Percentiles rank a stretch among this genome's conserved stretches.
Conservation (phyloP, 2,329 filamentous ascomycete species). For the Chaetothyriales sp. region DNA sequence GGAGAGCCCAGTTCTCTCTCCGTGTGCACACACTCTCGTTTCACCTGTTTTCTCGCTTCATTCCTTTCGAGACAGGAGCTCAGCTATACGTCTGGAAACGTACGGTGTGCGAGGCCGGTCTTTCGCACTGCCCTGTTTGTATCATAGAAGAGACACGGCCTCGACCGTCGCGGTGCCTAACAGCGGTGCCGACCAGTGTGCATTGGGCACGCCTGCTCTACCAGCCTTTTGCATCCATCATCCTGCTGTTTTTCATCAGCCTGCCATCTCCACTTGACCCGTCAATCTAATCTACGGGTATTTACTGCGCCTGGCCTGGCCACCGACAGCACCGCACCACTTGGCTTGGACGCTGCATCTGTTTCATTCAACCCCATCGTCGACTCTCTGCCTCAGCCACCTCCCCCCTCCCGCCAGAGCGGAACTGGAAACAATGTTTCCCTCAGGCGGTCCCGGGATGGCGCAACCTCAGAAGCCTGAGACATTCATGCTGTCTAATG, state of each 20-base stretch:
- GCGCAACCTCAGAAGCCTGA: slow-evolving; percentile 89
- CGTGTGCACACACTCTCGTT: slow-evolving; percentile 20
- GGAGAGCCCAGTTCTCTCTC: slow-evolving; percentile 19
- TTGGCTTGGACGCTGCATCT: background rate
- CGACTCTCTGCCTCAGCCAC: slow-evolving; percentile 15
- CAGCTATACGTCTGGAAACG: slow-evolving; percentile 14
- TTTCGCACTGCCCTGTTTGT: slow-evolving; percentile 17
- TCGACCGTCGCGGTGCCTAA: background rate
- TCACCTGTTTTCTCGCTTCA: slow-evolving; percentile 16
- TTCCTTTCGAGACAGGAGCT: slow-evolving; percentile 15
- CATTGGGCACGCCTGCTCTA: background rate
- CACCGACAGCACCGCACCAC: background rate
- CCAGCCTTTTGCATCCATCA: background rate
- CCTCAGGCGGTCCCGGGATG: slow-evolving; percentile 69
- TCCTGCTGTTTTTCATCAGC: background rate
- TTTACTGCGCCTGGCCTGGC: background rate
- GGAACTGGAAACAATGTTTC: slow-evolving; percentile 47
- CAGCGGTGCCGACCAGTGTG: background rate
- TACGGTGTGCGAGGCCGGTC: slow-evolving; percentile 18
- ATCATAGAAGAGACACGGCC: slow-evolving; percentile 9
- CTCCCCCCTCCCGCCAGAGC: too few species aligned
- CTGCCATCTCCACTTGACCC: background rate
- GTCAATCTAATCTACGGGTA: background rate
- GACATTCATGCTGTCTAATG: slow-evolving; percentile 95
- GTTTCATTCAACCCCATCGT: slow-evolving; percentile 8